Conservation (phyloP, 257 asterid species). For the Eustoma russellianum region DNA sequence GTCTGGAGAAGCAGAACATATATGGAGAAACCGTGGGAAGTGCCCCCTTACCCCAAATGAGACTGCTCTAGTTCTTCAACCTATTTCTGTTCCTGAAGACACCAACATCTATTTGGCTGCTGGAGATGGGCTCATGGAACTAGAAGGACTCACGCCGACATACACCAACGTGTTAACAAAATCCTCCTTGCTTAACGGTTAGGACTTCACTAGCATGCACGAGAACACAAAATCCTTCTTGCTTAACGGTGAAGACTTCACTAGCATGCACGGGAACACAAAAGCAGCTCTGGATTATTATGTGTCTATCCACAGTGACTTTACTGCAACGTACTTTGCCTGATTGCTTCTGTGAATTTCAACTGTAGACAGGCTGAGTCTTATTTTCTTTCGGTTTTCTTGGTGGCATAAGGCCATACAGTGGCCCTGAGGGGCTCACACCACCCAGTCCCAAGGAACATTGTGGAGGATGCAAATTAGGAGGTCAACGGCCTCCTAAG, state of each 20-base stretch:
- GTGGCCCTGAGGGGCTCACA: no score
- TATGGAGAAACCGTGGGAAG: constrained; percentile 90
- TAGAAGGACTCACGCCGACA: constrained; percentile 62
- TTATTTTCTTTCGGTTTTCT: no score
- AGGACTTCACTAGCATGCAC: constrained; percentile 59
- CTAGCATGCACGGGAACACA: constrained; percentile 94
- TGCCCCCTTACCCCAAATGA: constrained; percentile 95
- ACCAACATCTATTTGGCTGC: constrained; percentile 89
- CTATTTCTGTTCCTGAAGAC: constrained; percentile 67
- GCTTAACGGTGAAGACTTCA: no score
- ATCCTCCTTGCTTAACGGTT: constrained; percentile 45
- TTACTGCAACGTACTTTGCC: constrained; percentile 79
- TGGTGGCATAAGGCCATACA: no score
- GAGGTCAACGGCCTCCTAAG: no score
- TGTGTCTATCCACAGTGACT: constrained; percentile 63
- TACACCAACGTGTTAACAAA: constrained; percentile 65
- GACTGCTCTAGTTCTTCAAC: constrained; percentile 68
- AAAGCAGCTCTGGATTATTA: constrained; percentile 91
- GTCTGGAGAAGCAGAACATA: constrained; percentile 80
- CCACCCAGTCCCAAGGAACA: no score
- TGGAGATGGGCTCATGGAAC: constrained; percentile 92
- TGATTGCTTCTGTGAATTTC: constrained; percentile 83
- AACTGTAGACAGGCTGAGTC: constrained; percentile 21
- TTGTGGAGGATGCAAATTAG: no score
- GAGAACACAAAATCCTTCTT: no score